A percentile compares a stretch with the other conserved stretches of the same genome.
phyloP scores from a whole-genome alignment of 129 eudicot genomes.

The Arctium lappa region DNA sequence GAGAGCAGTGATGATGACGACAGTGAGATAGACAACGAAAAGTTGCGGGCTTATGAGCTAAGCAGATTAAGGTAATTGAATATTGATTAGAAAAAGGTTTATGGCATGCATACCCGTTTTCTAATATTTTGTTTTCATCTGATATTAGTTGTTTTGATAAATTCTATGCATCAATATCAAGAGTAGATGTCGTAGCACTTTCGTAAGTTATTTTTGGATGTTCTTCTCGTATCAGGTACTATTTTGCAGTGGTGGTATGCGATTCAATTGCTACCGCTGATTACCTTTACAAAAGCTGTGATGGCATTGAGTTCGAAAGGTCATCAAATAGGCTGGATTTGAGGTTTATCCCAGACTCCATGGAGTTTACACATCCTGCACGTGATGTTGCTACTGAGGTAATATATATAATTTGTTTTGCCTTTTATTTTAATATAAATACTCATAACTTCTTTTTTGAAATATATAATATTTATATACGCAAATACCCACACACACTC shows the following conservation, averaged over 20 bases:
- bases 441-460: background rate
- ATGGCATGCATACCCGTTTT: background rate
- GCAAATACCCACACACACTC: background rate
- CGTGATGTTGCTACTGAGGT: slow-evolving; percentile 97
- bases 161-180: background rate
- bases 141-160: background rate
- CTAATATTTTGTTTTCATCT: background rate
- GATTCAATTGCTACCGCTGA: slow-evolving; percentile 92
- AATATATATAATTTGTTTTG: background rate
- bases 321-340: slow-evolving; percentile 82
- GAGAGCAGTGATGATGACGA: slow-evolving; percentile 47
- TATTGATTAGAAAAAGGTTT: background rate
- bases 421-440: background rate
- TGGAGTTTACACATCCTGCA: slow-evolving; percentile 77
- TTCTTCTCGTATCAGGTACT: slow-evolving; percentile 51
- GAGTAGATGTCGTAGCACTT: background rate
- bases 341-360: slow-evolving; percentile 90
- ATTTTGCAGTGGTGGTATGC: slow-evolving; percentile 89
- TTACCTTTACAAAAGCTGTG: slow-evolving; percentile 78
- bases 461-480: background rate
- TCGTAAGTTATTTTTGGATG: background rate
- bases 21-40: slow-evolving; percentile 54
- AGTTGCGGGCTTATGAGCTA: slow-evolving; percentile 80
- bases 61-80: slow-evolving; percentile 71
- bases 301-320: slow-evolving; percentile 92